Base-by-base conservation (phyloP, 306 rosid genomes). In the Glycine tomentella region DNA sequence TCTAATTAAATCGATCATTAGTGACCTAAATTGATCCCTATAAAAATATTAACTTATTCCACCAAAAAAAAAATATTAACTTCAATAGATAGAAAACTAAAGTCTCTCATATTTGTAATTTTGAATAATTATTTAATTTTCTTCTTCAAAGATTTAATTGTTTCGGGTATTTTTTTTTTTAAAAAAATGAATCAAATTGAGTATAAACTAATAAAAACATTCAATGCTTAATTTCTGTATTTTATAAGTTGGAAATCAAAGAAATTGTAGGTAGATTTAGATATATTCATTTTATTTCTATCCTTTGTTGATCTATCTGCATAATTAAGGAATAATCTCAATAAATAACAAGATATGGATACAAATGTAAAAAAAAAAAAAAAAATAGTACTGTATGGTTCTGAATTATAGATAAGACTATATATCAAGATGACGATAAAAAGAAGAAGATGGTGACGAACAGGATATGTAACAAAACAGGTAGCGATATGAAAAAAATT, bases 391-490 rank as follows among this genome's bases (percentile, higher is more conserved):
- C 31, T 25, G 31, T 25, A 25, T 25, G 31, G 31, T 25, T 25
- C 31, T 25, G 31, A 25, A 25, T 25, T 25, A 25, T 25, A 25
- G 31, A 25, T 25, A 25, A 25, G 31, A 25, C 31, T 36, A 36
- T 64, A n/a, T n/a, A 20, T 11, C 15, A 46, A 25, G 56, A 64
- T 90, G 90, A 83, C 85, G 84, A 56, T 36, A 64, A 56, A 63
- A 52, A 42, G 86, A 76, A 85, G 82, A 72, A 72, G 31, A 40
- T 16, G 58, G 64, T 84, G 88, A 75, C 82, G 83, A 80, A 40
- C 6, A 14, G 77, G 48, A 44, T 64, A 66, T 42, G 81, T 61
- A 84, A 80, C 75, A 72, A 69, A 25, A 67, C 61, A 63, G 75
- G 64, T 80, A 75, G 78, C 31, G 77, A 75, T 67, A 72, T 67